These are phyloP conservation scores for Sarocladiaceae sp. DNA, from an alignment of 2,329 filamentous ascomycete genomes.

Conservation along the genomic window DNA sequence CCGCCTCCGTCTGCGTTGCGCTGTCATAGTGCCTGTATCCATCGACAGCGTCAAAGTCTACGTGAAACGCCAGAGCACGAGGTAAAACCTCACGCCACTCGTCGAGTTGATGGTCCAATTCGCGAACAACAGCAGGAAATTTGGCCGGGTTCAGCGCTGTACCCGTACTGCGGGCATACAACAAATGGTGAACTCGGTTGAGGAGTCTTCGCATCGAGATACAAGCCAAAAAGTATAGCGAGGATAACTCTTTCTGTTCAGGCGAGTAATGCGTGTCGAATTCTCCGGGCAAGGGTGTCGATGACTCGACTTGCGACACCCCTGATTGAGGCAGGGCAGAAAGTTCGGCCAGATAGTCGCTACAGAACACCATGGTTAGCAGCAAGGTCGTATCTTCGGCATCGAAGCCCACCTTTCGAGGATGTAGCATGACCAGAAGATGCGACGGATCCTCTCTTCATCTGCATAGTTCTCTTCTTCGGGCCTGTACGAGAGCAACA, in stretches of 20 bases:
- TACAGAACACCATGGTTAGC: conserved; percentile 15
- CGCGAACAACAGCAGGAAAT: conserved; percentile 43
- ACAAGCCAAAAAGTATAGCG: conserved; percentile 49
- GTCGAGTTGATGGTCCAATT: conserved; percentile 44
- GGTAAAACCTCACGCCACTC: conserved; percentile 45
- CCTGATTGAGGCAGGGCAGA: conserved; percentile 46
- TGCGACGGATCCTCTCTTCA: conserved; percentile 42
- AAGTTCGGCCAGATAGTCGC: conserved; percentile 49
- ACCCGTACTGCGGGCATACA: conserved; percentile 42
- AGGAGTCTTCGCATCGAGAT: conserved; percentile 46
- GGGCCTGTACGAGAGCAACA: conserved; percentile 40
- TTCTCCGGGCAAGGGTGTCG: conserved; percentile 40
- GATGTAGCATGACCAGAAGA: conserved; percentile 53
- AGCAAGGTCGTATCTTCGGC: neutral
- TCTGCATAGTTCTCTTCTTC: conserved; percentile 31
- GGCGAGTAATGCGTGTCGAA: conserved; percentile 39
- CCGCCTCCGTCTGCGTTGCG: conserved; percentile 21
- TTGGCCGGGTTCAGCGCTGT: conserved; percentile 38
- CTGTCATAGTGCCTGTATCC: neutral
- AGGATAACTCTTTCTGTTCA: conserved; percentile 39
- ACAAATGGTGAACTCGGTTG: conserved; percentile 43
- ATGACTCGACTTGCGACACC: conserved; percentile 47
- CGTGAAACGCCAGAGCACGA: conserved; percentile 32
- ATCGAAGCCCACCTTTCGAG: conserved; percentile 38
- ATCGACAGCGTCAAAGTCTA: conserved; percentile 2